phyloP scores from a whole-genome alignment of 2,329 filamentous ascomycete species.

The Leptographium procerum region DNA sequence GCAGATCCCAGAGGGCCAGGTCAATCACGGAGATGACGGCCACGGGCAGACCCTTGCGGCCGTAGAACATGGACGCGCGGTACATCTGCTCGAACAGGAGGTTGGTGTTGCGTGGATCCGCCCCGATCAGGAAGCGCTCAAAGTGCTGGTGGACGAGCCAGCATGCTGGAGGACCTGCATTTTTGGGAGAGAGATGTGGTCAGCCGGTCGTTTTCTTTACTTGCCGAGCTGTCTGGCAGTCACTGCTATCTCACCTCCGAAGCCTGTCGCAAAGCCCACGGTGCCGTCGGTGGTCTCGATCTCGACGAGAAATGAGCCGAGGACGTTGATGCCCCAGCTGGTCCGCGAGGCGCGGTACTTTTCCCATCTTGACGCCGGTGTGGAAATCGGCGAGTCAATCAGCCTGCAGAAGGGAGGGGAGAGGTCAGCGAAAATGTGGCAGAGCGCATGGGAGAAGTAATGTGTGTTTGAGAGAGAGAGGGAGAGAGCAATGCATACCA shows the following conservation, averaged over 20 bases:
- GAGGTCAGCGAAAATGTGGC: too few relatives aligned
- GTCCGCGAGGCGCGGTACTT: constrained; percentile 79
- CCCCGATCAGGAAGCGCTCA: constrained; percentile 78
- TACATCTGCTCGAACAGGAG: constrained; percentile 96
- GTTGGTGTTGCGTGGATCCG: constrained; percentile 84
- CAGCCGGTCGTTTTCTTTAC: too few relatives aligned
- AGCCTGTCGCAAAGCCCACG: constrained; percentile 89
- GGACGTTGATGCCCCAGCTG: constrained; percentile 90
- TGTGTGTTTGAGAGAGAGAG: too few relatives aligned
- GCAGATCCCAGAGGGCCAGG: constrained; percentile 81
- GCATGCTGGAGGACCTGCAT: constrained; percentile 73
- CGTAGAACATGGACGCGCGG: constrained; percentile 90
- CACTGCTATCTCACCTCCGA: constrained; percentile 48
- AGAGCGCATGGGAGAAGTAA: too few relatives aligned
- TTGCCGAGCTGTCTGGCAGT: too few relatives aligned
- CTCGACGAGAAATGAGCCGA: constrained; percentile 86
- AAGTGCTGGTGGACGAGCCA: constrained; percentile 94
- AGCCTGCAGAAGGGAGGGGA: constrained; percentile 65
- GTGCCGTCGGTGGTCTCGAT: constrained; percentile 82
- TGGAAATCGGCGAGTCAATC: constrained; percentile 84
- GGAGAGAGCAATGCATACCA: too few relatives aligned
- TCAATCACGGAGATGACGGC: constrained; percentile 93
- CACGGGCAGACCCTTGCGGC: constrained; percentile 79
- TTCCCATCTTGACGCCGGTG: constrained; percentile 82
- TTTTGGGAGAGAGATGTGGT: too few relatives aligned